Evolutionary conservation across 306 rosid species (phyloP), one percentile per base, ranked within the genome.

Genomic region (Quercus aquifolioides): DNA sequence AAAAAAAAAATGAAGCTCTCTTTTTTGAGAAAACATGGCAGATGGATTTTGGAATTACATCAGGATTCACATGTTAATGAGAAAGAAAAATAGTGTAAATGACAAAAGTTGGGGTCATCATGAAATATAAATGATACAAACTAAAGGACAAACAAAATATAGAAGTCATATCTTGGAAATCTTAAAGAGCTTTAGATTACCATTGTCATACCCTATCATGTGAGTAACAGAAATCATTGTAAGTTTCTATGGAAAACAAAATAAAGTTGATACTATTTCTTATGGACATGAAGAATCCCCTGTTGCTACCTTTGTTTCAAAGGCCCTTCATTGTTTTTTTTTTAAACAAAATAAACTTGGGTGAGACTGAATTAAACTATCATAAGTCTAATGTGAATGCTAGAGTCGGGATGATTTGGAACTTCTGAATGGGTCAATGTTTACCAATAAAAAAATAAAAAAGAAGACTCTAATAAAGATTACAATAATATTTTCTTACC

Each of bases 401-500:
- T 28, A 26, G n/a, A 25, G 18, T 25, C 1, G 1, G 19, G 38
- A 5, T 12, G 28, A 26, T 25, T 25, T 62, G 69, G 17, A 25
- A 25, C 38, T 13, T 26, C 5, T 62, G 1, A 62, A 26, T 11
- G 69, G 41, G 28, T 62, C 69, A 25, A 28, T 62, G 25, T 62
- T 26, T 62, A 64, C n/a, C 43, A 5, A 8, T 38, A 38, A 8
- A 38, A 33, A 38, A n/a, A 31, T 5, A 4, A 38, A 69, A 83
- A 73, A 15, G 25, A 43, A 46, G 54, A 64, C 73, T 57, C 74
- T 51, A 25, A 55, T 23, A 59, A 28, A n/a, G 6, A 58, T 68
- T 71, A 28, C 5, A 55, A 55, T 68, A 51, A 52, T 5, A 83
- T 55, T 56, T 55, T 57, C 88, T 52, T 86, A 92, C 97, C 97